Base-by-base conservation (phyloP, 1,284 basidiomycete species). In the Fistulinella staudtii region DNA sequence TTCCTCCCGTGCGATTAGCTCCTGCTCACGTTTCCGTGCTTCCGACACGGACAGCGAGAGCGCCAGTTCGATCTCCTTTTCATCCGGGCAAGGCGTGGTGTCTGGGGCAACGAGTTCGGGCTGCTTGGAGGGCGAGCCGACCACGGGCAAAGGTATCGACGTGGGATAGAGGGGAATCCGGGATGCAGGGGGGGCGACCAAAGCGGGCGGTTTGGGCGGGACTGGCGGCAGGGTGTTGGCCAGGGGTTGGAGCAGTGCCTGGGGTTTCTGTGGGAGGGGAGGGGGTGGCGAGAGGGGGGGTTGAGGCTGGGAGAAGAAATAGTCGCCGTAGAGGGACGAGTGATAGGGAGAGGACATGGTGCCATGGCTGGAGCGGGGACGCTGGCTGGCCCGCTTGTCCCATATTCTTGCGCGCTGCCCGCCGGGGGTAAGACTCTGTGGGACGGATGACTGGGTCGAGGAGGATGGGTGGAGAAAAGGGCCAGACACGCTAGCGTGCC, bases 1-100 rank as follows among this genome's bases (percentile, higher is more conserved):
- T 45, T 84, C 80, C 55, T 87, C 84, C 52, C 75, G 56, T 8
- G 58, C 51, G 24, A 56, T 38, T 35, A 63, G 34, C 15, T 57
- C 53, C 33, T 67, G 58, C 45, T 70, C 63, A 35, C 68, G 67
- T 31, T 66, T 66, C 22, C 60, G 60, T 4, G 72, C 67, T 44
- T 79, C 75, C 33, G 73, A 71, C 31, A 71, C 69, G 3, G 84
- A 84, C 24, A 81, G 52, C n/a, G 75, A 73, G 17, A 85, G 57
- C 8, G 65, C 73, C 11, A 60, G 57, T 27, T 58, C 56, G 8
- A 74, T 46, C n/a, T 66, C 64, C 25, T 60, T 60, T 9, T 68
- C 66, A 15, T 66, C 58, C 14, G 39, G 46, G 7, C 44, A 20
- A 21, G 47, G 35, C 9, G 39, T 21, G 18, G 39, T 14, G 29